Evolutionary conservation across 345 rosid species (phyloP).

Genomic region (Punica granatum): DNA sequence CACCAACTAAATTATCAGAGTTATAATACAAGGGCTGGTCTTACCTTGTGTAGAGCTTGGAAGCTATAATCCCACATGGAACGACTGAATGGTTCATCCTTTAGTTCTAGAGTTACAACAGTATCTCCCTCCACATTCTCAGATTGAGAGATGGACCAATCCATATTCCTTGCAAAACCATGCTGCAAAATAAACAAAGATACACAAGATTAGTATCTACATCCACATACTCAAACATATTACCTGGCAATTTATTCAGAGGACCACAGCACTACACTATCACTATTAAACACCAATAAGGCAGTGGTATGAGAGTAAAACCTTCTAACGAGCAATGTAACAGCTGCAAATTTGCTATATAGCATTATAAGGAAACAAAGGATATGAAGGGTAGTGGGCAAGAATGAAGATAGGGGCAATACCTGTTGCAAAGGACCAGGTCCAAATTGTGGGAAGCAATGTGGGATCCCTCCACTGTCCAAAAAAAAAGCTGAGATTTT

Average conservation of each 20-base stretch:
- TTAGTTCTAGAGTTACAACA: conserved; percentile 64
- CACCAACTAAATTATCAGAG: not conserved
- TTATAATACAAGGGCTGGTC: not conserved
- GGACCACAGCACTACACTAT: not conserved
- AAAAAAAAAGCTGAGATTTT: conserved; percentile 5
- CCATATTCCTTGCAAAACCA: conserved; percentile 94
- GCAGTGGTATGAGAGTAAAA: not conserved
- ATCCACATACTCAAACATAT: not conserved
- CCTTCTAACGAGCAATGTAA: not conserved
- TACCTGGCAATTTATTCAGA: not conserved
- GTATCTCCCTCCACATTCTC: conserved; percentile 55
- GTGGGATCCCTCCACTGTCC: conserved; percentile 89
- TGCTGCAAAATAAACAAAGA: conserved; percentile 40
- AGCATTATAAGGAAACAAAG: conserved; percentile 5
- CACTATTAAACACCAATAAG: not conserved
- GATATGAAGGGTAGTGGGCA: not conserved
- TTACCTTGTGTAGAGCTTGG: conserved; percentile 71
- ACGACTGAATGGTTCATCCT: conserved; percentile 78
- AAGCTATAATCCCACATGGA: conserved; percentile 94
- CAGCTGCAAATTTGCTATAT: not conserved
- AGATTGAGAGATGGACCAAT: conserved; percentile 73
- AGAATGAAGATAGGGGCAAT: conserved; percentile 3
- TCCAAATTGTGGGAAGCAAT: conserved; percentile 98
- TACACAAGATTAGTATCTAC: not conserved
- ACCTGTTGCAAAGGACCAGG: conserved; percentile 91